A percentile compares a stretch with the other conserved stretches of the same genome.
These are phyloP conservation scores for Aureobasidium vineae DNA, from an alignment of 2,329 filamentous ascomycete species.

Conservation along the genomic window DNA sequence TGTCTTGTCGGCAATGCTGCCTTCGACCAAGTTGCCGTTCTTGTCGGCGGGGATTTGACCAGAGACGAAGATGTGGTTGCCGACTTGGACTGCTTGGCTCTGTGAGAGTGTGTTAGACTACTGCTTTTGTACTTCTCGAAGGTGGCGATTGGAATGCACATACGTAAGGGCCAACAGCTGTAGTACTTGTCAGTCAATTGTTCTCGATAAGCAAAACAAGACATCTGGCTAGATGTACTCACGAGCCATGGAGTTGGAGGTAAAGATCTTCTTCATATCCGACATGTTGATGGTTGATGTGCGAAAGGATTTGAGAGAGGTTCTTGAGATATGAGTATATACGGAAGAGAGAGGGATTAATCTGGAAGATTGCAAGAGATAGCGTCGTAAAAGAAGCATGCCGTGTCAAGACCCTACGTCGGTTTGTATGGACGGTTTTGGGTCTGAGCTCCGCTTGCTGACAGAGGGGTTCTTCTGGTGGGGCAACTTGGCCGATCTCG, in stretches of 20 bases:
- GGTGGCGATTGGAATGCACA: no score
- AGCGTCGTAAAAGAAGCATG: constrained; percentile 22
- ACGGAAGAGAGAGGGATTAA: background rate
- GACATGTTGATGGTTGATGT: constrained; percentile 37
- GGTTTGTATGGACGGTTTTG: constrained; percentile 20
- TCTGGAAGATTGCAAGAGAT: constrained; percentile 13
- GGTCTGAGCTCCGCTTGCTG: constrained; percentile 7
- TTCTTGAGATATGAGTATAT: background rate
- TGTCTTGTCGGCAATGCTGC: constrained; percentile 67
- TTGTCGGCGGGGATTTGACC: constrained; percentile 74
- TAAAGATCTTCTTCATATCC: constrained; percentile 46
- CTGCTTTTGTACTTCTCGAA: no score
- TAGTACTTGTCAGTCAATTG: no score
- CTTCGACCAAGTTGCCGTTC: constrained; percentile 59
- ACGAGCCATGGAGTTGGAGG: constrained; percentile 45
- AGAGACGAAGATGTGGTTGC: constrained; percentile 67
- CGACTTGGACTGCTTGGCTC: constrained; percentile 63
- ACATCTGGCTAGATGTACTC: constrained; percentile 32
- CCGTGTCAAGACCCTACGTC: background rate
- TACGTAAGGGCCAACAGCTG: constrained; percentile 47
- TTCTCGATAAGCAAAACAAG: background rate
- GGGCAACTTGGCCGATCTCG: constrained; percentile 24
- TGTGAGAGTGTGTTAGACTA: no score
- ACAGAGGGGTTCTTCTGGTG: constrained; percentile 19
- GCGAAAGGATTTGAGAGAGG: background rate